Percentiles rank a stretch among this genome's conserved stretches.
Conservation (phyloP, 1,284 basidiomycete species). For the Hemileia vastatrix region DNA sequence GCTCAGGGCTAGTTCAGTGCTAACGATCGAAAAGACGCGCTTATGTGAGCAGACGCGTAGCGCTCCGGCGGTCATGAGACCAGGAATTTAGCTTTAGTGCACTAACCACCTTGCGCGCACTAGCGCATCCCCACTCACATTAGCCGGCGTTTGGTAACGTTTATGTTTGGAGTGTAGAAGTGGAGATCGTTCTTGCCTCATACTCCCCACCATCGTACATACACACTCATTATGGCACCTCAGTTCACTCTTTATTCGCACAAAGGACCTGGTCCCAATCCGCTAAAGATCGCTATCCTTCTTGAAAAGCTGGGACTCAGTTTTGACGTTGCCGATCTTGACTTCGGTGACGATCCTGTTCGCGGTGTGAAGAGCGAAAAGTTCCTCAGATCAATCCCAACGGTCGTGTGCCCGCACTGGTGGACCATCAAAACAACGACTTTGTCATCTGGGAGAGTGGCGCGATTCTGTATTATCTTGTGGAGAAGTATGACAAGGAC, state of each 20-base stretch:
- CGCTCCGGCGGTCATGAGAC: no score
- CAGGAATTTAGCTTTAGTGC: no score
- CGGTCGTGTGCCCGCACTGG: conserved; percentile 43
- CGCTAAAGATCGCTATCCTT: neutral
- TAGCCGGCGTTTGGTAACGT: no score
- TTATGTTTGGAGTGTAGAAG: no score
- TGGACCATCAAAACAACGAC: conserved; percentile 45
- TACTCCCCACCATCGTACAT: no score
- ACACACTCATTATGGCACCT: no score
- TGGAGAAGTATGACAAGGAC: conserved; percentile 38
- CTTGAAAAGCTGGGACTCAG: neutral
- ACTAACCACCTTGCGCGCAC: no score
- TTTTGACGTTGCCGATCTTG: neutral
- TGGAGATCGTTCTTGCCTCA: no score
- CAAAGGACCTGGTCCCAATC: conserved; percentile 33
- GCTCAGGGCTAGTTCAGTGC: no score
- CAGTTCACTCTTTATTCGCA: conserved; percentile 48
- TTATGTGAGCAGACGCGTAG: no score
- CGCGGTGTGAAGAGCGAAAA: conserved; percentile 32
- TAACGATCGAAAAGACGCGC: no score
- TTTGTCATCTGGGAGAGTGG: conserved; percentile 43
- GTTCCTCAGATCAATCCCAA: conserved; percentile 41
- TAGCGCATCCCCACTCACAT: no score
- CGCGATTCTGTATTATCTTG: conserved; percentile 45
- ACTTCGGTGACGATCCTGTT: neutral